A percentile compares a stretch with the other conserved stretches of the same genome.
These are phyloP conservation scores for Fraxinus nigra DNA, from an alignment of 305 asterid species.

Conservation along the genomic window DNA sequence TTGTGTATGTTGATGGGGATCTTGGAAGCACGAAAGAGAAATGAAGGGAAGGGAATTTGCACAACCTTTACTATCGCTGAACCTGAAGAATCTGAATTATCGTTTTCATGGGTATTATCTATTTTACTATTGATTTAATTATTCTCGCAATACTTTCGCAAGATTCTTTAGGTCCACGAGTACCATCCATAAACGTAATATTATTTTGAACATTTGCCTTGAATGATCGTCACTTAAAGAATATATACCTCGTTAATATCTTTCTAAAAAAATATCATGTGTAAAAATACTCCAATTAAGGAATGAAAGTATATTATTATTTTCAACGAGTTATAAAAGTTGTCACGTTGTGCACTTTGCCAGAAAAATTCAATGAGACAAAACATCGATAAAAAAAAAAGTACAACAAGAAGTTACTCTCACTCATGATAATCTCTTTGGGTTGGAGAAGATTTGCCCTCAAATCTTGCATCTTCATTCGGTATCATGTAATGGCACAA, in stretches of 20 bases:
- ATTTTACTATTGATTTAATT: no score
- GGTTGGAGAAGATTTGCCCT: not conserved
- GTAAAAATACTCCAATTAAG: not conserved
- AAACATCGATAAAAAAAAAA: no score
- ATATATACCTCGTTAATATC: not conserved
- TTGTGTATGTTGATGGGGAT: not conserved
- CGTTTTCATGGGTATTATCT: no score
- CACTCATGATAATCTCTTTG: not conserved
- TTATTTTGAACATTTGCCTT: not conserved
- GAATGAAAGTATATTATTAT: not conserved
- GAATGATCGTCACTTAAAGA: not conserved
- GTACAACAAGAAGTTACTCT: not conserved
- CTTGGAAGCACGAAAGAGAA: not conserved
- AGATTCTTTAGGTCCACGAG: not conserved
- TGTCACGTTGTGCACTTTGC: not conserved
- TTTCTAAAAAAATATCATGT: not conserved
- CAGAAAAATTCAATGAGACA: not conserved
- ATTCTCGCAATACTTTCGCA: not conserved
- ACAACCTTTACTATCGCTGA: not conserved
- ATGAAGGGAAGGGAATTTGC: not conserved
- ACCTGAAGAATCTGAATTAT: no score
- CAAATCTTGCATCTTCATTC: not conserved
- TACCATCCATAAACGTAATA: not conserved
- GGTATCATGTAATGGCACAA: not conserved
- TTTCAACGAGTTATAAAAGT: not conserved